Percentiles rank a stretch among this genome's conserved stretches.
These are phyloP conservation scores for Glaciozyma antarctica DNA, from an alignment of 768 basidiomycete species.

Conservation along the genomic window DNA sequence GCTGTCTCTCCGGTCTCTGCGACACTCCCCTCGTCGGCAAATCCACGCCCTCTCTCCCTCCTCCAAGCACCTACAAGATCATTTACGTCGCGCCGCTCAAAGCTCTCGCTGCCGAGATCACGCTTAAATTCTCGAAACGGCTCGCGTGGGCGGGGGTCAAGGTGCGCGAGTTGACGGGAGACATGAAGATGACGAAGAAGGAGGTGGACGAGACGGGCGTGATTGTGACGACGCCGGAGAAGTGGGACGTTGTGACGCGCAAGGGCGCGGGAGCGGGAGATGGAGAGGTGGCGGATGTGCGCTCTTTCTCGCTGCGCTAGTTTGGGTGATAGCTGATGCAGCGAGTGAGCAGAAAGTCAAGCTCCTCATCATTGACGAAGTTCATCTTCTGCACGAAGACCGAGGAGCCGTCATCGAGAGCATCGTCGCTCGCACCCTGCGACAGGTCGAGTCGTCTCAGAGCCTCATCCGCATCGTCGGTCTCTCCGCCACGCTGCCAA, in stretches of 20 bases:
- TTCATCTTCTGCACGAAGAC: constrained; percentile 92
- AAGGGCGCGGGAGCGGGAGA: constrained; percentile 76
- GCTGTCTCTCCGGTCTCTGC: constrained; percentile 37
- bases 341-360: constrained; percentile 59
- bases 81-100: constrained; percentile 99
- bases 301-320: neutral
- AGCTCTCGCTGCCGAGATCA: constrained; percentile 89
- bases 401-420: constrained; percentile 97
- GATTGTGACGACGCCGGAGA: constrained; percentile 97
- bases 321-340: neutral
- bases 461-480: constrained; percentile 93
- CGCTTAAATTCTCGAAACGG: constrained; percentile 81
- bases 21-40: constrained; percentile 4
- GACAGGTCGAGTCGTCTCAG: constrained; percentile 93
- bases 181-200: constrained; percentile 91
- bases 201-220: constrained; percentile 94
- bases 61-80: constrained; percentile 70
- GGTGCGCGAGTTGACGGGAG: constrained; percentile 85
- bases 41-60: constrained; percentile 18
- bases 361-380: constrained; percentile 92
- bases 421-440: constrained; percentile 87
- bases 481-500: constrained; percentile 85
- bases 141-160: constrained; percentile 75
- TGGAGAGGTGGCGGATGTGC: constrained; percentile 77
- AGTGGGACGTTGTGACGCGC: constrained; percentile 98